Base-by-base conservation (phyloP, 495 filamentous ascomycete genomes). In the Hypoxylon lienhwacheense region DNA sequence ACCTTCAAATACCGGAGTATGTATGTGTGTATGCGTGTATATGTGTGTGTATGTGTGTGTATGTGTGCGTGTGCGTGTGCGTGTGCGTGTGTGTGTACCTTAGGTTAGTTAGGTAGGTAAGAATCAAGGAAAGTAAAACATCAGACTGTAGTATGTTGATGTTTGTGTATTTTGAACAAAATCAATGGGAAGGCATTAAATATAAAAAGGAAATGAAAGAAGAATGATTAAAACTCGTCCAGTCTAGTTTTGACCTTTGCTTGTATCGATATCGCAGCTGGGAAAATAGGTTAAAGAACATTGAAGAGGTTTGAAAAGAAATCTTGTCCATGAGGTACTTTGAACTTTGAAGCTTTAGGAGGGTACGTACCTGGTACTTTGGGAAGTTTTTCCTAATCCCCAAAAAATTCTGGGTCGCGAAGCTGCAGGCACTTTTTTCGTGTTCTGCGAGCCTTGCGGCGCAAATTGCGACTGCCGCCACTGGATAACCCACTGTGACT, bases 331-430 rank as follows among this genome's bases (percentile, higher is more conserved):
- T 32, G 44, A 14, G 3, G 35, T 17, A 35, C 52, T 49, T 36
- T 19, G 33, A 25, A 37, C 31, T 39, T n/a, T n/a, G n/a, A n/a
- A n/a, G n/a, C n/a, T n/a, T n/a, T n/a, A n/a, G n/a, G n/a, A n/a
- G n/a, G n/a, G n/a, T n/a, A n/a, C n/a, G n/a, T n/a, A n/a, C n/a
- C n/a, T n/a, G 47, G 28, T 26, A 21, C 21, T 52, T 52, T 52
- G 39, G 42, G 31, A 31, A 26, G 41, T 39, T 37, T 50, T 48
- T 33, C 39, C 45, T 15, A 26, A 14, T 36, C 20, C n/a, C n/a
- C 39, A 59, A 52, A 45, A 55, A 56, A 29, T 47, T 55, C 47
- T 60, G 61, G 56, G 50, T 64, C 60, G 60, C 60, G 41, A 59
- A 49, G 58, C 36, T 58, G 12, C 55, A 51, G 49, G n/a, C n/a